These are phyloP conservation scores for Dissophora ornata DNA, from an alignment of 192 early-diverging fungal species.

Conservation along the genomic window DNA sequence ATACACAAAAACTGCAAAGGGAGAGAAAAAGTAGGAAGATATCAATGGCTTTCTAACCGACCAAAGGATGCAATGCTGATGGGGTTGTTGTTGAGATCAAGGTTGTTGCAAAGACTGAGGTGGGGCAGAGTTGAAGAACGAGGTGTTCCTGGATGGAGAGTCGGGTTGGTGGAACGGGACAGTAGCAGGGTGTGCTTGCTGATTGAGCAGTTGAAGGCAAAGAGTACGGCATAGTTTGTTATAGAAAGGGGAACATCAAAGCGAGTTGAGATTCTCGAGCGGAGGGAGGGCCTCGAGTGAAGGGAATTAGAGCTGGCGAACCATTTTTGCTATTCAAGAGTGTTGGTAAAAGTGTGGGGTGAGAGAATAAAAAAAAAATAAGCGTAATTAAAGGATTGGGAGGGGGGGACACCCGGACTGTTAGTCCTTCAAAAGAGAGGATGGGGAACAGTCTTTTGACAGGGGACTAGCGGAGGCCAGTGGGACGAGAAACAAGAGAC, in stretches of 20 bases:
- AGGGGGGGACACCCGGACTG: too few relatives aligned
- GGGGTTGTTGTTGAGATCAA: not conserved
- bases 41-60: conserved; percentile 8
- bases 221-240: conserved; percentile 37
- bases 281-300: conserved; percentile 6
- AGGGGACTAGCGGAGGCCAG: not conserved
- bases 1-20: conserved; percentile 1
- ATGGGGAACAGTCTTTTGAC: conserved; percentile 6
- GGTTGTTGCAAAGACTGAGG: not conserved
- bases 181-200: conserved; percentile 38
- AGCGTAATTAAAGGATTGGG: not conserved
- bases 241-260: conserved; percentile 18
- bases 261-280: conserved; percentile 25
- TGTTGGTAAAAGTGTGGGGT: not conserved
- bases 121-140: conserved; percentile 10
- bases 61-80: conserved; percentile 14
- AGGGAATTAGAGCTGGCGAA: not conserved
- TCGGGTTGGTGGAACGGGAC: conserved; percentile 19
- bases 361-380: not conserved
- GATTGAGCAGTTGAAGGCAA: conserved; percentile 4
- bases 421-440: conserved; percentile 1
- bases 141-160: conserved; percentile 10
- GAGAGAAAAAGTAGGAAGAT: not conserved
- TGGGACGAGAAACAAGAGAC: too few relatives aligned
- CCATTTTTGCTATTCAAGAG: conserved; percentile 1